Conservation (phyloP, 805 yeast species). For the Metschnikowia lochheadii region DNA sequence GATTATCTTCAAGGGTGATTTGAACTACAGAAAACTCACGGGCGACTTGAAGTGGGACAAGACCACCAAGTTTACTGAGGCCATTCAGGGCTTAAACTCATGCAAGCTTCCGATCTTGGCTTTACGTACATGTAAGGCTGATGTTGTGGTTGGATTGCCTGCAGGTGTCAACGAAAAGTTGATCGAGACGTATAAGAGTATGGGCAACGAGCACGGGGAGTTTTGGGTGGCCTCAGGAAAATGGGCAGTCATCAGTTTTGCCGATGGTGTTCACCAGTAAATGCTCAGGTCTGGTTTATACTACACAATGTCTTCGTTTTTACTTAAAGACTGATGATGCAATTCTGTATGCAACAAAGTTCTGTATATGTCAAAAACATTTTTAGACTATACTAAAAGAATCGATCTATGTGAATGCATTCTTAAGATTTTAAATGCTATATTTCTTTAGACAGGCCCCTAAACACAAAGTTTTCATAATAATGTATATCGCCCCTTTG, state of each 20-base stretch:
- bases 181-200: slow-evolving; percentile 52
- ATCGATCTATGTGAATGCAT: no score
- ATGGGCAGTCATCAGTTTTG: slow-evolving; percentile 73
- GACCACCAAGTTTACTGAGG: slow-evolving; percentile 66
- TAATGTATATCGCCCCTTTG: no score
- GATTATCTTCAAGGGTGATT: slow-evolving; percentile 88
- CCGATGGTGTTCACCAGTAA: slow-evolving; percentile 4
- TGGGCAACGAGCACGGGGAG: slow-evolving; percentile 59
- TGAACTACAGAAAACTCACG: slow-evolving; percentile 90
- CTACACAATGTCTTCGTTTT: background rate
- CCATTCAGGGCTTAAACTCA: slow-evolving; percentile 64
- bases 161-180: slow-evolving; percentile 71
- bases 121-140: slow-evolving; percentile 93
- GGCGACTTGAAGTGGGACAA: slow-evolving; percentile 89
- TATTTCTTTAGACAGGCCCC: no score
- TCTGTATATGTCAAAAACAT: no score
- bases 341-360: background rate
- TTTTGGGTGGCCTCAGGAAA: slow-evolving; percentile 88
- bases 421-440: no score
- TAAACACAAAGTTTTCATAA: no score
- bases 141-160: slow-evolving; percentile 82
- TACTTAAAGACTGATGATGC: background rate
- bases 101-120: slow-evolving; percentile 62
- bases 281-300: background rate
- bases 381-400: no score